Percentiles rank a stretch among this genome's conserved stretches.
These are phyloP conservation scores for Zygosaccharomyces bailii DNA, from an alignment of 805 yeast genomes.

Conservation along the genomic window DNA sequence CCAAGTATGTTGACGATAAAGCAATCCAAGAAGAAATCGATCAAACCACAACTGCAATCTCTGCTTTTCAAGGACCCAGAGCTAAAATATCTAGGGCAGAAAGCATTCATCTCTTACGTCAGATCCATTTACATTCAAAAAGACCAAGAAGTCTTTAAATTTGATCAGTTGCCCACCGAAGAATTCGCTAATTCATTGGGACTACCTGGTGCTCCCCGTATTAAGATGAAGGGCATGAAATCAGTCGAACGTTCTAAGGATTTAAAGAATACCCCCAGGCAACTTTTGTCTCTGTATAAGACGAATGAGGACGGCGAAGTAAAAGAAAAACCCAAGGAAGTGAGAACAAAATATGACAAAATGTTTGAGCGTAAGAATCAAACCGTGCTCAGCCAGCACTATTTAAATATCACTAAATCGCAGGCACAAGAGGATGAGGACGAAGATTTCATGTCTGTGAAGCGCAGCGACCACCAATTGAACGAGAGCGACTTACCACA, in stretches of 20 bases:
- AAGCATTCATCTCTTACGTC: conserved; percentile 90
- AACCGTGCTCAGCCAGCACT: conserved; percentile 85
- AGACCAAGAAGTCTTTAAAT: conserved; percentile 80
- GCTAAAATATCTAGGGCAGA: conserved; percentile 88
- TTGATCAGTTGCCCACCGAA: conserved; percentile 74
- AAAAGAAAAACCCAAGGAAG: conserved; percentile 38
- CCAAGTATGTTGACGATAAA: conserved; percentile 71
- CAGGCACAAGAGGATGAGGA: conserved; percentile 42
- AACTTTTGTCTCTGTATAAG: conserved; percentile 53
- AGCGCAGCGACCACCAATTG: conserved; percentile 70
- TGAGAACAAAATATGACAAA: conserved; percentile 85
- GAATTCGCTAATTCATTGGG: conserved; percentile 86
- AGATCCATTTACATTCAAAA: conserved; percentile 81
- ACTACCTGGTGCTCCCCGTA: conserved; percentile 92
- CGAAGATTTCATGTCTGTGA: conserved; percentile 77
- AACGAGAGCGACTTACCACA: conserved; percentile 64
- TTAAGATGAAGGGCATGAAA: conserved; percentile 59
- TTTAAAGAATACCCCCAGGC: conserved; percentile 77
- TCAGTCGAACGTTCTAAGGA: conserved; percentile 53
- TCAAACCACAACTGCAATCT: conserved; percentile 81
- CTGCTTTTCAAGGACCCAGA: conserved; percentile 89
- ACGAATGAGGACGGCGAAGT: conserved; percentile 64
- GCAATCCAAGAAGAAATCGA: conserved; percentile 64
- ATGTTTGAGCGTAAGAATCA: conserved; percentile 96
- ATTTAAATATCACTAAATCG: conserved; percentile 63